Base-by-base conservation (phyloP, 2,329 filamentous ascomycete genomes). In the Xylaria sp. region DNA sequence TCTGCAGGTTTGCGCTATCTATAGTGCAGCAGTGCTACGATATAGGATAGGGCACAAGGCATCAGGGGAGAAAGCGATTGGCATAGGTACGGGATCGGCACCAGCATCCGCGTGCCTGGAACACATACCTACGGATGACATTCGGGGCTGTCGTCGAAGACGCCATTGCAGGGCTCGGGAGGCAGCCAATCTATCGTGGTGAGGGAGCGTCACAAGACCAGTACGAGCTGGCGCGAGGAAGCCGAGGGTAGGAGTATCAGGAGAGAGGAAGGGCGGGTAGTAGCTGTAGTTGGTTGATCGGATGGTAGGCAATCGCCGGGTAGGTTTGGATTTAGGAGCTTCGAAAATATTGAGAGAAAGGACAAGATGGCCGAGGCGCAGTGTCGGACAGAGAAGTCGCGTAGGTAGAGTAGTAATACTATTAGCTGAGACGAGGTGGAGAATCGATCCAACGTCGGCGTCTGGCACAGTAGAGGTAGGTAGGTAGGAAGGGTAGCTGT, bases 41-140 rank as follows among this genome's bases (percentile, higher is more conserved):
- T 35, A 33, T 15, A n/a, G n/a, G n/a, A 37, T 37, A 31, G 19
- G 51, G 28, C 25, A 17, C 15, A 37, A 23, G 25, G 31, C 46
- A 38, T 31, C 31, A 46, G 23, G 45, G 12, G 4, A 46, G 42
- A 49, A 25, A n/a, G 35, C 28, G 25, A 51, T 50, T 9, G 45
- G 50, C 50, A 50, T 43, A 28, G 40, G 38, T 46, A 38, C 40
- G 7, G 45, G 55, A 46, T 52, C 23, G 25, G 31, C 60, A 45
- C 53, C 33, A 53, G 54, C 46, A 37, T 56, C 43, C 35, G 54
- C 50, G 59, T 47, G 4, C n/a, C 38, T 15, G 35, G 15, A 23
- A 40, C 28, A 71, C 74, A 54, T 75, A 76, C 78, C 78, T 80
- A 73, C 78, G 77, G 73, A 80, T 80, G 62, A 80, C 78, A 76